Base-by-base conservation (phyloP, 2,329 filamentous ascomycete species). In the Fusarium tuaranense region DNA sequence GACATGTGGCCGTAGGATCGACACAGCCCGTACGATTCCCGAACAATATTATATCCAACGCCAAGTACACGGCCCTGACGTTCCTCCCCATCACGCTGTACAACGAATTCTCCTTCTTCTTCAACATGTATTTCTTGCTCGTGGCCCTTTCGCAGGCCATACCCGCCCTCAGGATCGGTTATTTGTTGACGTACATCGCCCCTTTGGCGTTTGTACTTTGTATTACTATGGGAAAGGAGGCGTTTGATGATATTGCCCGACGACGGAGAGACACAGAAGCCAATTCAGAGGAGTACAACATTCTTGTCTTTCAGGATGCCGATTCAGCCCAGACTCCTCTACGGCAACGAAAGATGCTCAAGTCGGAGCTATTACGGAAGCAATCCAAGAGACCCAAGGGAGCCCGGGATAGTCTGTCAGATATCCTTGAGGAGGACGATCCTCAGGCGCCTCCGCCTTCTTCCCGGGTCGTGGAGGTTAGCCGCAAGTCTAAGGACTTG, bases 51-150 rank as follows among this genome's bases (percentile, higher is more conserved):
- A 90, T 99, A 59, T 98, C 96, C 39, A 98, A 99, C 82, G 96
- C 97, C 65, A 99, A 98, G 87, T 99, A 99, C 83, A 98, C 96
- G 34, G 92, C 95, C 1, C 93, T 95, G 86, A 98, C 94, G 63
- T 99, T 99, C 83, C 88, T 99, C 16, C 97, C 97, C 3, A 88
- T 96, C 63, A 99, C 97, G 0, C 87, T 99, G 25, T 99, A 98
- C 84, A 98, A 98, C 85, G 97, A 99, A 81, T 99, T 99, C 82
- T 98, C 96, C 69, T 99, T 98, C 87, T 99, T 99, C 85, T 98
- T 99, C 88, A 99, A 99, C 88, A 94, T 98, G 87, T 99, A 99
- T 82, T 99, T 99, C 82, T 87, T 99, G 66, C 91, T 98, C 30
- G 97, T 99, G 60, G 97, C 97, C 8, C 84, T 98, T 60, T 98